A percentile compares a stretch with the other conserved stretches of the same genome.
Evolutionary conservation across 768 basidiomycete species (phyloP).

Genomic region (Pleurotus djamor): DNA sequence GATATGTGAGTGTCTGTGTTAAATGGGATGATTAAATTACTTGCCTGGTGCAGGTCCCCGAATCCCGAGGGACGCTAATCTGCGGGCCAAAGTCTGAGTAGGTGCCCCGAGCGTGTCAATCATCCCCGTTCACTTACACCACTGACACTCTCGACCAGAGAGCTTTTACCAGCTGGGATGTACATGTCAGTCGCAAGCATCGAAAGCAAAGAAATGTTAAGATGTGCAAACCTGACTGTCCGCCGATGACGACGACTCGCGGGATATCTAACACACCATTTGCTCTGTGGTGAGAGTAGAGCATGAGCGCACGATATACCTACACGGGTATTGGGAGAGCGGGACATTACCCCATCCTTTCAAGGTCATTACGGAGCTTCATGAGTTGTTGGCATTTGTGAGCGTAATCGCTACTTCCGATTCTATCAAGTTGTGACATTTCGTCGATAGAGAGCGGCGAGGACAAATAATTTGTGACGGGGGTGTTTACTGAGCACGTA

Average conservation of each 20-base stretch:
- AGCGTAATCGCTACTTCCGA: conserved; percentile 32
- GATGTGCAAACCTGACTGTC: conserved; percentile 44
- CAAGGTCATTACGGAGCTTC: conserved; percentile 32
- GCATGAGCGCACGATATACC: neutral
- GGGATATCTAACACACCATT: conserved; percentile 40
- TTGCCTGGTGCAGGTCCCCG: conserved; percentile 58
- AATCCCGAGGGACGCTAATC: conserved; percentile 62
- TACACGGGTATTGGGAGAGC: neutral
- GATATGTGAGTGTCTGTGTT: neutral
- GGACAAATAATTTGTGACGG: no score
- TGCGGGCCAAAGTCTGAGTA: conserved; percentile 14
- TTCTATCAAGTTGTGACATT: neutral
- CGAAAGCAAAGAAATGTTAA: neutral
- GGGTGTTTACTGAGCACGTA: no score
- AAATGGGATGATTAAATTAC: neutral
- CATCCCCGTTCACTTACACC: conserved; percentile 33
- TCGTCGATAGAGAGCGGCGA: neutral
- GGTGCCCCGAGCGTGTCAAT: neutral
- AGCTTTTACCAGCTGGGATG: conserved; percentile 53
- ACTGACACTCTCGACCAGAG: conserved; percentile 54
- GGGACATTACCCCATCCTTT: conserved; percentile 33
- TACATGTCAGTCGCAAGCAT: neutral
- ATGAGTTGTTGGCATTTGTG: conserved; percentile 35
- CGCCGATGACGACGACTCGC: conserved; percentile 53
- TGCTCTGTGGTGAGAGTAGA: conserved; percentile 23